Percentiles rank a stretch among this genome's conserved stretches.
phyloP scores from a whole-genome alignment of 495 filamentous ascomycete species.

The Penicillium verhagenii region DNA sequence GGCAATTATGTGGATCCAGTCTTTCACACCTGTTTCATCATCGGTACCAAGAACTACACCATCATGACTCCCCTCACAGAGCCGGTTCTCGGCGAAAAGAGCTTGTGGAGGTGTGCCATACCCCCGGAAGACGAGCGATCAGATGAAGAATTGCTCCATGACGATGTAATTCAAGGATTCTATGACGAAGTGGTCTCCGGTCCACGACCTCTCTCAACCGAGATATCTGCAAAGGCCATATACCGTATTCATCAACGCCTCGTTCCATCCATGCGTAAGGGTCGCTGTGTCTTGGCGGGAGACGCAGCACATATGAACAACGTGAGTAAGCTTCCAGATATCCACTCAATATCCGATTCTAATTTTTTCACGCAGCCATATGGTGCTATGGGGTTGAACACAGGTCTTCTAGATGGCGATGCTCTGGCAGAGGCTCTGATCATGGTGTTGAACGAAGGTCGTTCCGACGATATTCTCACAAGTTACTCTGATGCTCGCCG shows the following conservation, averaged over 20 bases:
- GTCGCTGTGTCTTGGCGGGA: background rate
- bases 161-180: background rate
- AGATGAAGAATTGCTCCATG: background rate
- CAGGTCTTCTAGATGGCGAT: background rate
- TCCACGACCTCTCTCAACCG: background rate
- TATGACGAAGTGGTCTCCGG: background rate
- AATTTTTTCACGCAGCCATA: background rate
- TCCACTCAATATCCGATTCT: background rate
- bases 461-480: background rate
- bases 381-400: background rate
- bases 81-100: background rate
- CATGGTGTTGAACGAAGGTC: background rate
- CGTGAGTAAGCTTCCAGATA: background rate
- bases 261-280: background rate
- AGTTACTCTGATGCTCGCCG: background rate
- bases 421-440: background rate
- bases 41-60: background rate
- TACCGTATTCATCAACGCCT: background rate
- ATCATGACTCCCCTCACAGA: background rate
- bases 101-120: background rate
- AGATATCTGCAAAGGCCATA: background rate
- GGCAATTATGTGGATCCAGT: background rate
- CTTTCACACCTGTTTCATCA: background rate
- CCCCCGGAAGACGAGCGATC: background rate
- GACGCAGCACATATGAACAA: background rate